These are phyloP conservation scores for Sanghuangporus baumii DNA, from an alignment of 1,284 basidiomycete species.

Conservation along the genomic window DNA sequence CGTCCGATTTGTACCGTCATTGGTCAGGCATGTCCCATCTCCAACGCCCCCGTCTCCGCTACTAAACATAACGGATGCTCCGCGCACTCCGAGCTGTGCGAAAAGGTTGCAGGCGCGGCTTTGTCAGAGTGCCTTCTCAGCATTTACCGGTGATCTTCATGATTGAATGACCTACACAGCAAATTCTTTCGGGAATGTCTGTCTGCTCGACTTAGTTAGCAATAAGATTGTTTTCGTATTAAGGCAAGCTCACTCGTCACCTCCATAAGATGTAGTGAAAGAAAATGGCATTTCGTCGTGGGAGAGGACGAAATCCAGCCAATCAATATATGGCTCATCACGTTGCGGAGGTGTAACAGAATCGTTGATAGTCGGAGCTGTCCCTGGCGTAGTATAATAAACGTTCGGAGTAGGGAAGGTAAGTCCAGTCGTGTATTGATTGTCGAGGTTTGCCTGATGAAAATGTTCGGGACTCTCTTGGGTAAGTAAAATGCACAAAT, in stretches of 20 bases:
- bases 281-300: slow-evolving; percentile 19
- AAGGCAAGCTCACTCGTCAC: slow-evolving; percentile 23
- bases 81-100: slow-evolving; percentile 40
- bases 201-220: neutral
- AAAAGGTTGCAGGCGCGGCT: slow-evolving; percentile 38
- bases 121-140: slow-evolving; percentile 12
- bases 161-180: slow-evolving; percentile 26
- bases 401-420: slow-evolving; percentile 26
- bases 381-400: slow-evolving; percentile 24
- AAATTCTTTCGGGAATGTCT: slow-evolving; percentile 19
- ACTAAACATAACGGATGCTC: slow-evolving; percentile 38
- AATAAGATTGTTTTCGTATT: neutral
- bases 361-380: slow-evolving; percentile 28
- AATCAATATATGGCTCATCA: slow-evolving; percentile 33
- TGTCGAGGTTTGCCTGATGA: slow-evolving; percentile 27
- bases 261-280: slow-evolving; percentile 25
- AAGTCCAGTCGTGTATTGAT: slow-evolving; percentile 26
- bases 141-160: neutral
- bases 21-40: slow-evolving; percentile 32
- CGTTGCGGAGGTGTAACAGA: slow-evolving; percentile 26
- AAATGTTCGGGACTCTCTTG: too few species aligned
- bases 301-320: slow-evolving; percentile 18
- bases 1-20: slow-evolving; percentile 33
- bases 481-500: too few species aligned
- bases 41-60: slow-evolving; percentile 38